Conservation (phyloP, 1,139 yeast genomes). For the Debaryomyces singareniensis region DNA sequence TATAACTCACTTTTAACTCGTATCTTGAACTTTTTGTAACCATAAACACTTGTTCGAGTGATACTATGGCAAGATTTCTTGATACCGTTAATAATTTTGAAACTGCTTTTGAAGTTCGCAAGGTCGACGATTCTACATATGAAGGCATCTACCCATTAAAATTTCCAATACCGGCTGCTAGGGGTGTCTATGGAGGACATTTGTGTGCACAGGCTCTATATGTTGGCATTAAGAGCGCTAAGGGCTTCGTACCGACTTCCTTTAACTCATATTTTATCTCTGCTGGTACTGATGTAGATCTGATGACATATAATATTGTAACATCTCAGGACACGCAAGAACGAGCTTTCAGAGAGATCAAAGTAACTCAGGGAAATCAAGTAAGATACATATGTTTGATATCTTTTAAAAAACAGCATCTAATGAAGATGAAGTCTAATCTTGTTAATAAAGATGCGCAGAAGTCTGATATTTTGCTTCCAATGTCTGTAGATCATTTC, state of each 20-base stretch:
- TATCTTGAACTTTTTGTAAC: too few relatives aligned
- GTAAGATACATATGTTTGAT: slow-evolving; percentile 25
- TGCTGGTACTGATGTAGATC: slow-evolving; percentile 43
- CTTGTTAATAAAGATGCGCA: slow-evolving; percentile 10
- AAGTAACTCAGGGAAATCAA: slow-evolving; percentile 24
- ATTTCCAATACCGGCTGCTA: slow-evolving; percentile 43
- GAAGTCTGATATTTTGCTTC: slow-evolving; percentile 8
- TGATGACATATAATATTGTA: slow-evolving; percentile 55
- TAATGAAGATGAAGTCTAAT: too few relatives aligned
- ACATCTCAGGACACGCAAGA: slow-evolving; percentile 34
- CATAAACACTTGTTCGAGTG: too few relatives aligned
- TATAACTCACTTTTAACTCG: too few relatives aligned
- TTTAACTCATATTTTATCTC: slow-evolving; percentile 37
- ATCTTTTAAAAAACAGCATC: slow-evolving; percentile 13
- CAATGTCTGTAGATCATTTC: slow-evolving; percentile 17
- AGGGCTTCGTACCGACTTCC: slow-evolving; percentile 27
- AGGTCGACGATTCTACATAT: slow-evolving; percentile 23
- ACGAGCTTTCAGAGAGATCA: slow-evolving; percentile 21
- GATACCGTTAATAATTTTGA: slow-evolving; percentile 22
- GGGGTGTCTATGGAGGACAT: slow-evolving; percentile 79
- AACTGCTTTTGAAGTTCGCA: slow-evolving; percentile 31
- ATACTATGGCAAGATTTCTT: too few relatives aligned
- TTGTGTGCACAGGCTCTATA: slow-evolving; percentile 65
- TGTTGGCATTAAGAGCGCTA: slow-evolving; percentile 49
- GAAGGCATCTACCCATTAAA: slow-evolving; percentile 33